Percentiles rank a stretch among this genome's conserved stretches.
phyloP scores from a whole-genome alignment of 2,329 filamentous ascomycete species.

The Sporothrix variecibatus region DNA sequence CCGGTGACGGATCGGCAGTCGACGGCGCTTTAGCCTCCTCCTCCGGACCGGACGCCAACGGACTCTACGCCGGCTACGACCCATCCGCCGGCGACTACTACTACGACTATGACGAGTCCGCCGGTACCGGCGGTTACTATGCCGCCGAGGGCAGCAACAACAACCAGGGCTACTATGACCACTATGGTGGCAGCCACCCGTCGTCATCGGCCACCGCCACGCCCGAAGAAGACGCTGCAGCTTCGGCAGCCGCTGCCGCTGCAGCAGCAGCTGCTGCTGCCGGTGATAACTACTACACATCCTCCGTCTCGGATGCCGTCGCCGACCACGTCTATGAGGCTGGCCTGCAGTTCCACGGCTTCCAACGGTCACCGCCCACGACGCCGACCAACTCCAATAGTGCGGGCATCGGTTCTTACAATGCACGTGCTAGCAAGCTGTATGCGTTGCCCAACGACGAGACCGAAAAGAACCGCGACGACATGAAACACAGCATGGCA shows the following conservation, averaged over 20 bases:
- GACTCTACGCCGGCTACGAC: not conserved
- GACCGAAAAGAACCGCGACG: conserved; percentile 45
- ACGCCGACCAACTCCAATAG: conserved; percentile 30
- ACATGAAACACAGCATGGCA: conserved; percentile 44
- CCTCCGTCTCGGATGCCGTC: conserved; percentile 36
- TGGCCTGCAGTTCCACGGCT: conserved; percentile 42
- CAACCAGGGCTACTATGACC: not conserved
- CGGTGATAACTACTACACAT: conserved; percentile 32
- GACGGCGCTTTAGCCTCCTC: not conserved
- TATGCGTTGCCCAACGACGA: conserved; percentile 45
- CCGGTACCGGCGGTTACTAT: not conserved
- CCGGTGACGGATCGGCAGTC: not conserved
- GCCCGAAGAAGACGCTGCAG: not conserved
- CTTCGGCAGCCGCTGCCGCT: not conserved
- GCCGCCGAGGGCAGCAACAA: conserved; percentile 3
- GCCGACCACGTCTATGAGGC: conserved; percentile 39
- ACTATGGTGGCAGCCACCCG: not conserved
- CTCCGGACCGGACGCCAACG: not conserved
- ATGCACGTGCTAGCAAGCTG: conserved; percentile 25
- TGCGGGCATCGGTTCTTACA: conserved; percentile 29
- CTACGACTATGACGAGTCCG: not conserved
- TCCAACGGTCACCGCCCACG: conserved; percentile 30
- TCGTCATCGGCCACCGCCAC: not conserved
- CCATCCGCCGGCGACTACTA: not conserved
- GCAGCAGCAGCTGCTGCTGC: not conserved